Base-by-base conservation (phyloP, 768 basidiomycete species). In the Rossbeevera mucosa region DNA sequence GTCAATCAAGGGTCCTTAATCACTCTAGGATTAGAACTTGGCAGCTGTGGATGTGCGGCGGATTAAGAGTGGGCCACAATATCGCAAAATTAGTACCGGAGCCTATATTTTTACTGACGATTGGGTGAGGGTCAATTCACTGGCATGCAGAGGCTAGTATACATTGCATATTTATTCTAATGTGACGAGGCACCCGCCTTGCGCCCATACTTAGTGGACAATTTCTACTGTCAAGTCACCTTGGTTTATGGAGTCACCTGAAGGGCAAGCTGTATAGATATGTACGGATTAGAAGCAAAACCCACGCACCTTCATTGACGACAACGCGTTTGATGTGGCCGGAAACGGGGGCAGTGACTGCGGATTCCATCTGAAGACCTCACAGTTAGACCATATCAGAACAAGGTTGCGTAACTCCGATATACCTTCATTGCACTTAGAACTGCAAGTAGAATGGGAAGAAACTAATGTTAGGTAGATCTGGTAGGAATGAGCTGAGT, bases 401-500 rank as follows among this genome's bases (percentile, higher is more conserved):
- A 38, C 30, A 36, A 46, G 16, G 26, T 11, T 16, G 43, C n/a
- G 40, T 43, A 41, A 47, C 14, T 50, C 29, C 51, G 55, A 64
- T 80, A 71, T 62, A 80, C 91, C 87, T 95, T 94, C 95, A 97
- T 97, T 14, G 95, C 95, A 69, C 91, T 94, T 72, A 96, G 75
- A 55, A 97, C 91, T 89, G 61, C 28, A 60, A 43, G 53, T 45
- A 54, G 55, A 59, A 50, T 21, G 52, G 26, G 18, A 29, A 50
- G 16, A 25, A 53, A 25, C 7, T 44, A 29, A 64, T 44, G 67
- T 55, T 29, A 43, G 51, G 54, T 64, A 56, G 67, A 59, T 50
- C 66, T 47, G 18, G 59, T 53, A 21, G 50, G n/a, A 50, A 48
- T 3, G 41, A 20, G 42, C 45, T 51, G 49, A 31, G 51, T 53